Evolutionary conservation across 495 filamentous ascomycete genomes (phyloP).

Genomic region (Neurospora discreta): DNA sequence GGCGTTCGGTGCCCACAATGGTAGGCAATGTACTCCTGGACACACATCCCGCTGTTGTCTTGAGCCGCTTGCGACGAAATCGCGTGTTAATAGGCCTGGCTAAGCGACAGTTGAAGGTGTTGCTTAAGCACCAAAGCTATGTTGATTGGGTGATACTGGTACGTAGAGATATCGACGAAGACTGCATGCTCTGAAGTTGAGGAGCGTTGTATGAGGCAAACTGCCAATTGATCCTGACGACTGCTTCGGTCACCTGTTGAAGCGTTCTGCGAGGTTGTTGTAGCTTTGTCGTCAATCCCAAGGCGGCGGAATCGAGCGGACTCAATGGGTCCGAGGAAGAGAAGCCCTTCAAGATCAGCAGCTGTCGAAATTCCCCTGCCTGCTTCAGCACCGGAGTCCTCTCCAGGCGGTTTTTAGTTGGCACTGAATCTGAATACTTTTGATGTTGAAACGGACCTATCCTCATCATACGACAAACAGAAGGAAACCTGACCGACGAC

Average conservation of each 20-base stretch:
- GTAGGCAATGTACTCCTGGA: conserved; percentile 32
- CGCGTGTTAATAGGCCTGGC: background rate
- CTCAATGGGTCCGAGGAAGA: background rate
- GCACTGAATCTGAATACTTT: background rate
- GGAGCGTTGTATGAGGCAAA: background rate
- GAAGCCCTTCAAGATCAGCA: background rate
- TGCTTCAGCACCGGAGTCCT: background rate
- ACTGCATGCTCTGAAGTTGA: background rate
- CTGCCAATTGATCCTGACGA: background rate
- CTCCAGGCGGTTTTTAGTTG: background rate
- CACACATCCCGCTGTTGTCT: conserved; percentile 23
- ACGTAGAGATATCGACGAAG: background rate
- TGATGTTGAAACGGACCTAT: background rate
- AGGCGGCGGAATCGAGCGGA: background rate
- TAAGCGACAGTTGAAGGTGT: background rate
- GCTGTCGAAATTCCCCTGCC: background rate
- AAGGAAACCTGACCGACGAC: background rate
- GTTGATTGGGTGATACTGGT: background rate
- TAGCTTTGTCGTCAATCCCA: background rate
- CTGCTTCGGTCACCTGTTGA: background rate
- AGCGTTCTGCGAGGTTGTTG: background rate
- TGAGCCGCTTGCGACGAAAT: background rate
- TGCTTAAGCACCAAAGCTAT: background rate
- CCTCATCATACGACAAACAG: background rate
- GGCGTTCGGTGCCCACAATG: conserved; percentile 32